Evolutionary conservation across 176 grass and related monocot species (phyloP).

Genomic region (barley (Hordeum vulgare)): MorexV3_pseudomolecules_assembly NC_058522.1:6248005-6248504

Average conservation of each 20-base stretch:
- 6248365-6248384: neutral
- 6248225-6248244: conserved; percentile 10
- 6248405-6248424: neutral
- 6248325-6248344: neutral
- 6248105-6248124: conserved; percentile 3
- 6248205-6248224: conserved; percentile 12
- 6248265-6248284: neutral
- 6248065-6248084: neutral
- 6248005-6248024: neutral
- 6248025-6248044: conserved; percentile 15
- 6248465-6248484: neutral
- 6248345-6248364: neutral
- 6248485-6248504: no score
- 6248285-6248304: neutral
- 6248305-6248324: neutral
- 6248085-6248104: conserved; percentile 4
- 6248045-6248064: neutral
- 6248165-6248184: neutral
- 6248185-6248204: neutral
- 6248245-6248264: neutral
- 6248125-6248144: neutral
- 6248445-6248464: neutral
- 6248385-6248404: conserved; percentile 29
- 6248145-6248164: conserved; percentile 29
- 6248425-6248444: conserved; percentile 7